phyloP scores from a whole-genome alignment of 805 yeast genomes.

The Candida anglica region DNA sequence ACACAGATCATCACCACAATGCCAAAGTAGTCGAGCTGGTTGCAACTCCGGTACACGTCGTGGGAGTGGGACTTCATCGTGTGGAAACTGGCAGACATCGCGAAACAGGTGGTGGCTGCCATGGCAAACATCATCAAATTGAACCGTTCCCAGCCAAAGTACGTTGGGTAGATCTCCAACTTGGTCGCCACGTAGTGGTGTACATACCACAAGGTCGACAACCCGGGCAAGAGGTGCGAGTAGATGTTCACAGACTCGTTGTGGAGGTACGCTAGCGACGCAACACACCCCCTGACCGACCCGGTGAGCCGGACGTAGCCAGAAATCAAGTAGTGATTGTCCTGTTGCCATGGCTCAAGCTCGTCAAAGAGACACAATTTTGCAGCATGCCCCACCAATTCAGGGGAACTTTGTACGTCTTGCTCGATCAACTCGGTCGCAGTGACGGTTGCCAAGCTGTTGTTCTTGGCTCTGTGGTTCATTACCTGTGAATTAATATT shows the following conservation, averaged over 20 bases:
- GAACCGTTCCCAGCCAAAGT: slow-evolving; percentile 40
- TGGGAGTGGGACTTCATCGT: slow-evolving; percentile 64
- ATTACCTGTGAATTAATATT: too few relatives aligned
- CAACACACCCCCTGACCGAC: slow-evolving; percentile 42
- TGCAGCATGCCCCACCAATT: too few relatives aligned
- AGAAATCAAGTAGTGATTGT: slow-evolving; percentile 59
- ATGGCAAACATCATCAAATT: slow-evolving; percentile 51
- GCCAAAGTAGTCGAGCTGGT: slow-evolving; percentile 73
- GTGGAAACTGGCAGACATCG: slow-evolving; percentile 65
- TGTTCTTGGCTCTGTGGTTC: too few relatives aligned
- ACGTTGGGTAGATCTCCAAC: slow-evolving; percentile 17
- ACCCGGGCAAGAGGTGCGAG: slow-evolving; percentile 53
- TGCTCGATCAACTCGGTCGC: too few relatives aligned
- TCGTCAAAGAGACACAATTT: too few relatives aligned
- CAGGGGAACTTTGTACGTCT: too few relatives aligned
- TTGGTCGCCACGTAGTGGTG: slow-evolving; percentile 23
- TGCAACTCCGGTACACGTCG: slow-evolving; percentile 50
- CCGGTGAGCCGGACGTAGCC: slow-evolving; percentile 62
- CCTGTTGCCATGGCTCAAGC: slow-evolving; percentile 69
- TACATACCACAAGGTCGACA: slow-evolving; percentile 21
- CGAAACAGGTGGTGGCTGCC: slow-evolving; percentile 58
- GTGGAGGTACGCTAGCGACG: slow-evolving; percentile 53
- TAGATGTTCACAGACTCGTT: slow-evolving; percentile 74
- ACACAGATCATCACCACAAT: slow-evolving; percentile 65
- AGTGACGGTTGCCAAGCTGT: too few relatives aligned